Evolutionary conservation across 225 moss, liverwort and hornwort species (phyloP), one percentile per base, ranked within the genome.

Genomic region (Antitrichia curtipendula): DNA sequence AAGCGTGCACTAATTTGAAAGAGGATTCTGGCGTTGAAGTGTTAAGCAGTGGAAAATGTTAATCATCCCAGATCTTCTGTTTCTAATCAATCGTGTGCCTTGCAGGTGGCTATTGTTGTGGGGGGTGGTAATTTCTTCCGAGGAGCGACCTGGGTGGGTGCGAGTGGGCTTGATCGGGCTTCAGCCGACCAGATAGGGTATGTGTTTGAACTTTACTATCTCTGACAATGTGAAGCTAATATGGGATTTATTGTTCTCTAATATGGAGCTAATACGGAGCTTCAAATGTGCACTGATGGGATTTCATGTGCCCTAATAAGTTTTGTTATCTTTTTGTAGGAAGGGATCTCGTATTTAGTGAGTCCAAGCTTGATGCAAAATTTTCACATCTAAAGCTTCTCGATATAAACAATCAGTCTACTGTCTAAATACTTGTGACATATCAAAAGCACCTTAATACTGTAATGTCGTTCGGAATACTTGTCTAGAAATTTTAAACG

Each of bases 141-240:
- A 85, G 97, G 97, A 93, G 94, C 97, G 84, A 90, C 92, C 64
- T 97, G 97, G 97, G 97, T 95, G 82, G 97, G 97, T 77, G 90
- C 95, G 36, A 97, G 97, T 93, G 97, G 97, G 58, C 94, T 97
- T 87, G 97, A 97, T 86, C 93, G 96, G 52, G 97, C 95, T 78
- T 97, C 97, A 74, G 97, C 97, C 31, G 97, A 97, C 88, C 97
- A 97, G 76, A 97, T 97, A 85, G 97, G 97, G 97, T 95, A 87
- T 75, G 52, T 40, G 31, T 12, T 60, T 40, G 50, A 86, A 70
- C 56, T 49, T 82, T 24, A 40, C 13, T 52, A 71, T 43, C 45
- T 72, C 61, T 91, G 57, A 49, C 49, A 69, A 25, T 60, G 7
- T 64, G 49, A 40, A 79, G 12, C 75, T 75, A 34, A 75, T 34